Percentiles rank a stretch among this genome's conserved stretches.
These are phyloP conservation scores for Globisporangium mamillatum DNA, from an alignment of 352 stramenopile genomes.

Conservation along the genomic window DNA sequence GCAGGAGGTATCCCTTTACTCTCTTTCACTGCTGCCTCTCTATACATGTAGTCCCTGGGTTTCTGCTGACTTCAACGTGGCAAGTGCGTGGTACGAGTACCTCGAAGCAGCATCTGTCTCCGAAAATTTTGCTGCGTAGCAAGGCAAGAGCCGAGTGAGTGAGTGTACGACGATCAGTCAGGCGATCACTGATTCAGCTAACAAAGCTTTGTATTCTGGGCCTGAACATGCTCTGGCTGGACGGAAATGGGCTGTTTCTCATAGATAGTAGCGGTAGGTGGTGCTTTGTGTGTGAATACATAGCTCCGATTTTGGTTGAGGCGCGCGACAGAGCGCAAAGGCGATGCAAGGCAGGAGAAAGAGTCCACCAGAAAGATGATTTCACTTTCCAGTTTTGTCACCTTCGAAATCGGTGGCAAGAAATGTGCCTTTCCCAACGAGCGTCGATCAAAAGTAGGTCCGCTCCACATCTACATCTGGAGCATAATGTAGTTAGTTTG, in stretches of 20 bases:
- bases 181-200: background rate
- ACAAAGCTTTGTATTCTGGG: background rate
- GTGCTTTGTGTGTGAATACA: too few relatives aligned
- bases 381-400: background rate
- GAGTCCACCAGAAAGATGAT: background rate
- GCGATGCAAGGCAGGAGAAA: too few relatives aligned
- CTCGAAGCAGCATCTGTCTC: background rate
- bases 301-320: too few relatives aligned
- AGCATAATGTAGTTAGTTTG: background rate
- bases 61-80: background rate
- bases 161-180: background rate
- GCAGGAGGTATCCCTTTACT: background rate
- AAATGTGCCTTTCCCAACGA: background rate
- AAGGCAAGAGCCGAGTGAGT: background rate
- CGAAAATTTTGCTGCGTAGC: background rate
- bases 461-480: background rate
- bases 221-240: too few relatives aligned
- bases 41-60: too few relatives aligned
- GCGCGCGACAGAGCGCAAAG: too few relatives aligned
- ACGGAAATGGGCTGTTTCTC: too few relatives aligned
- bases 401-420: conserved; percentile 5
- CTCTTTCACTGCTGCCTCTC: background rate
- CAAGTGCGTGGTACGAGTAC: too few relatives aligned
- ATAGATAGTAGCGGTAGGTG: too few relatives aligned
- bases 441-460: background rate